These are phyloP conservation scores for Sclerotinia nivalis DNA, from an alignment of 2,329 filamentous ascomycete genomes.

Conservation along the genomic window DNA sequence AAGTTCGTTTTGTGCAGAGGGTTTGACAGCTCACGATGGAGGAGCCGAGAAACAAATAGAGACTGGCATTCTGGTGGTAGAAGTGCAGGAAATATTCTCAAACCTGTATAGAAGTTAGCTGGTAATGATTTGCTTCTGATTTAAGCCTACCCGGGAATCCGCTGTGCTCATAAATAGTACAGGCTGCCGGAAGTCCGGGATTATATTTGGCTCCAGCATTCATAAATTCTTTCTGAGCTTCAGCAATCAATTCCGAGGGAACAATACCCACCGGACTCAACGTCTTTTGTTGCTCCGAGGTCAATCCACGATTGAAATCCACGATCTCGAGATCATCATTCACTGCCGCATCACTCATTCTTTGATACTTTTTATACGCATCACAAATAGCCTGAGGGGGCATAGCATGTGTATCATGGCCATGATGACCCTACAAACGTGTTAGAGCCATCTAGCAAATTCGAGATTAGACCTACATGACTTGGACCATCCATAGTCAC, in stretches of 20 bases:
- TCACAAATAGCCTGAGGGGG: conserved; percentile 40
- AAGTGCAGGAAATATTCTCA: conserved; percentile 74
- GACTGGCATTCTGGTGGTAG: conserved; percentile 71
- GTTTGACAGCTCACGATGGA: conserved; percentile 76
- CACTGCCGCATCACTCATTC: conserved; percentile 35
- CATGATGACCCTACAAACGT: conserved; percentile 27
- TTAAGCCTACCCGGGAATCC: conserved; percentile 36
- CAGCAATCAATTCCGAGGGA: conserved; percentile 32
- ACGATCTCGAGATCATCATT: conserved; percentile 37
- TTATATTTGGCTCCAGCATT: conserved; percentile 5
- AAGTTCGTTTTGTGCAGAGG: conserved; percentile 82
- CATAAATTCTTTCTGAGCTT: conserved; percentile 32
- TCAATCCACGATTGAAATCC: conserved; percentile 39
- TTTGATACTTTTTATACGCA: conserved; percentile 41
- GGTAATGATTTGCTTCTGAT: background rate
- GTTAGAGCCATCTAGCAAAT: conserved; percentile 8
- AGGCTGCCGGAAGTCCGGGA: conserved; percentile 26
- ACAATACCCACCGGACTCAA: conserved; percentile 33
- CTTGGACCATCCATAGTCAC: conserved; percentile 24
- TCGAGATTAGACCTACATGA: conserved; percentile 9
- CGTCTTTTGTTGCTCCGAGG: conserved; percentile 33
- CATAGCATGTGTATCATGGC: conserved; percentile 41
- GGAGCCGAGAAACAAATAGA: conserved; percentile 67
- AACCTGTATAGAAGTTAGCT: conserved; percentile 29
- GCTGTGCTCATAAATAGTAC: conserved; percentile 39